phyloP scores from a whole-genome alignment of 192 early-diverging fungal genomes.

The Backusella tuberculispora region DNA sequence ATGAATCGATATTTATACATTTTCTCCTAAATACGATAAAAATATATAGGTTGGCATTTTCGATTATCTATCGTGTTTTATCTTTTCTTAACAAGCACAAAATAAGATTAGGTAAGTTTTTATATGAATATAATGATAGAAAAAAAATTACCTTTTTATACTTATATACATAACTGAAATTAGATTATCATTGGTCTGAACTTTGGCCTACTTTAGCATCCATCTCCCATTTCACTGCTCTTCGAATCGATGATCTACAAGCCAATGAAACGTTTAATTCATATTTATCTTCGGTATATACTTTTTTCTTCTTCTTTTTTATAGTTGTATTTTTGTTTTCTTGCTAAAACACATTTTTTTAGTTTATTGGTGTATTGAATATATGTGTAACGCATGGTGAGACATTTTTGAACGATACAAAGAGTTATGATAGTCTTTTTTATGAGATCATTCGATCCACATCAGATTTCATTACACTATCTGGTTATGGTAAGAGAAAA shows the following conservation, averaged over 20 bases:
- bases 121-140: neutral
- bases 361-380: conserved; percentile 35
- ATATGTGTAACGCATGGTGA: conserved; percentile 54
- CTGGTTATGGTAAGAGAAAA: conserved; percentile 26
- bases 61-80: conserved; percentile 39
- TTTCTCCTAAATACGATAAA: neutral
- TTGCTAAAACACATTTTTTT: neutral
- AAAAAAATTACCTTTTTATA: neutral
- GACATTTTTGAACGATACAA: conserved; percentile 51
- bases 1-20: neutral
- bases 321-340: neutral
- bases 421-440: conserved; percentile 54
- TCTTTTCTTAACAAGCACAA: conserved; percentile 28
- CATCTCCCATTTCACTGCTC: conserved; percentile 47
- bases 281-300: conserved; percentile 45
- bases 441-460: conserved; percentile 57
- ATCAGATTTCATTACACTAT: conserved; percentile 28
- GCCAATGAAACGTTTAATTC: conserved; percentile 32
- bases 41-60: conserved; percentile 24
- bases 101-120: conserved; percentile 35
- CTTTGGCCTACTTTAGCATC: conserved; percentile 56
- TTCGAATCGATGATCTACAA: conserved; percentile 44
- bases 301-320: neutral
- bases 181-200: conserved; percentile 61
- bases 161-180: neutral